Evolutionary conservation across 75 land plant species (phyloP).

Genomic region (Sequoia sempervirens): DNA sequence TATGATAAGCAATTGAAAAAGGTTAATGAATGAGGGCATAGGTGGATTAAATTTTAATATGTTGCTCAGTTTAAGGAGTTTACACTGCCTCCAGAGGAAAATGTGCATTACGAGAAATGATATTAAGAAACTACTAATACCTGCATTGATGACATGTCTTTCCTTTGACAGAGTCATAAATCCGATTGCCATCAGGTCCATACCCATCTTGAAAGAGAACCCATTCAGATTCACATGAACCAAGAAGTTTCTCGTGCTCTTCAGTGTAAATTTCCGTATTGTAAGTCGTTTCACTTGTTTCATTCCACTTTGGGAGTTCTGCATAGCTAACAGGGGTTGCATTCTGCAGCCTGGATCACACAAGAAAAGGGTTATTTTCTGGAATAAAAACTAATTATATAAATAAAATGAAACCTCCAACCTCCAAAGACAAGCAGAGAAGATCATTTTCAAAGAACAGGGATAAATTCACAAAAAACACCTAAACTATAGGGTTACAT

Average conservation of each 20-base stretch:
- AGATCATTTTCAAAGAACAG: neutral
- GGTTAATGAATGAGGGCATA: neutral
- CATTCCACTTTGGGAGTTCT: conserved; percentile 9
- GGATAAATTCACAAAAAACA: neutral
- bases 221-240: conserved; percentile 54
- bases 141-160: conserved; percentile 96
- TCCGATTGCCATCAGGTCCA: conserved; percentile 57
- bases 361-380: neutral
- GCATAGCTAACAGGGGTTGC: conserved; percentile 19
- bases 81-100: neutral
- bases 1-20: neutral
- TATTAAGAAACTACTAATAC: conserved; percentile 18
- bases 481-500: neutral
- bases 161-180: conserved; percentile 67
- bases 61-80: neutral
- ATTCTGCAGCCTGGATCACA: conserved; percentile 19
- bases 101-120: neutral
- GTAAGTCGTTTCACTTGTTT: neutral
- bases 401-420: neutral
- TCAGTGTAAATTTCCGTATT: conserved; percentile 80
- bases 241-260: conserved; percentile 81
- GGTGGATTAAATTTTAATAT: neutral
- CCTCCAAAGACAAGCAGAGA: neutral
- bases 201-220: conserved; percentile 75
- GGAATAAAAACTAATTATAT: neutral